A percentile compares a stretch with the other conserved stretches of the same genome.
Evolutionary conservation across 129 eudicot genomes (phyloP).

Genomic region (Deinandra increscens): DNA sequence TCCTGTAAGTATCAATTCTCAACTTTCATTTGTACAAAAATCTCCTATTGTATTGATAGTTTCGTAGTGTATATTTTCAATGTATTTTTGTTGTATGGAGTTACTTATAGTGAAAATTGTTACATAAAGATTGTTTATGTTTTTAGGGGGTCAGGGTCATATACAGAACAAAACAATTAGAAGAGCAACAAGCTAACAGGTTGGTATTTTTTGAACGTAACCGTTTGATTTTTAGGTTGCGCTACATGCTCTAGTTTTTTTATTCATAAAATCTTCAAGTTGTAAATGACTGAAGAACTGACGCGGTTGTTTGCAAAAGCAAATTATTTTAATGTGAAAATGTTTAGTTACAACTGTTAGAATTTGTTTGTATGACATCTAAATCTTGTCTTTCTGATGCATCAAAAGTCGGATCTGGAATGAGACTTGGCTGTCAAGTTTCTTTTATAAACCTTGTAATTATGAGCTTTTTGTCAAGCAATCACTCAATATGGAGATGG

Average conservation of each 20-base stretch:
- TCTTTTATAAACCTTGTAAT: constrained; percentile 95
- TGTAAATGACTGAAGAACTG: too few species aligned
- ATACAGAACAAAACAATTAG: constrained; percentile 53
- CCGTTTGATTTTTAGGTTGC: too few species aligned
- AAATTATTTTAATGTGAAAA: background rate
- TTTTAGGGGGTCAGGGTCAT: constrained; percentile 41
- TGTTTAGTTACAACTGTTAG: too few species aligned
- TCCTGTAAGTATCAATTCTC: constrained; percentile 36
- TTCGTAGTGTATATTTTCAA: background rate
- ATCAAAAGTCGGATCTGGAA: constrained; percentile 85
- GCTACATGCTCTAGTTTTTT: too few species aligned
- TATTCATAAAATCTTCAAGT: too few species aligned
- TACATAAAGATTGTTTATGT: background rate
- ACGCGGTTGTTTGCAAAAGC: background rate
- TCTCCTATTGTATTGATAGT: too few species aligned
- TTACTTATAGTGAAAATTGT: too few species aligned
- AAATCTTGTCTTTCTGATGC: background rate
- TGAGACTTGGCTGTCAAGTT: constrained; percentile 90
- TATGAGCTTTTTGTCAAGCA: constrained; percentile 92
- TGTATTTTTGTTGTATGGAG: background rate
- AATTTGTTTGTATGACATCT: too few species aligned
- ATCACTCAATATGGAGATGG: constrained; percentile 92
- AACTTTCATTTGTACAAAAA: too few species aligned
- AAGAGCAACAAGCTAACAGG: constrained; percentile 62
- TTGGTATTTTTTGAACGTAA: background rate